Evolutionary conservation across 2,329 filamentous ascomycete genomes (phyloP), one percentile per base, ranked within the genome.

Genomic region (Colletotrichum sp.): DNA sequence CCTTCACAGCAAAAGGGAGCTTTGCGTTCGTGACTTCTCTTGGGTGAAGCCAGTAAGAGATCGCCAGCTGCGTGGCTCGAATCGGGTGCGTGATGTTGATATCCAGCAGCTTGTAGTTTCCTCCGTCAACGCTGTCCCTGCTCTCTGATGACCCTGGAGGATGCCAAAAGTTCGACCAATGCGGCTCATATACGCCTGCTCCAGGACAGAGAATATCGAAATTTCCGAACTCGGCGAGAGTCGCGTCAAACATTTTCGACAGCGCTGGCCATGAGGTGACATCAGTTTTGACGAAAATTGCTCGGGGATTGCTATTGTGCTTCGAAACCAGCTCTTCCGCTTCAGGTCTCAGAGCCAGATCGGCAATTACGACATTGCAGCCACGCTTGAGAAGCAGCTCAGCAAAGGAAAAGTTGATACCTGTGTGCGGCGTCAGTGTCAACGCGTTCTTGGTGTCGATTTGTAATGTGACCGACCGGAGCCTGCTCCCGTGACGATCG

Each of bases 111-210:
- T 81, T 80, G 70, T 86, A 88, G 19, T 79, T 80, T 1, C 81
- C 82, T 1, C 77, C 78, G 0, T 83, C 81, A 1, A 75, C 11
- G 6, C 72, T 79, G 62, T 87, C 85, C 2, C 76, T 80, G 72
- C 83, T 84, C 65, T 82, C 81, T 0, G 78, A 19, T 0, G 84
- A 83, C 1, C 85, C 86, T 0, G 86, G 86, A 3, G 86, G 85
- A 39, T 83, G 82, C 86, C 86, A 87, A 67, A 87, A 87, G 79
- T 79, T 84, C 16, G 85, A 85, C 83, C 82, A 87, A 8, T 80
- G 77, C 78, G 87, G 88, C 75, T 89, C 88, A 66, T 86, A 89
- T 6, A 89, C 81, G 32, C 88, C 88, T 0, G 88, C 88, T 1
- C 87, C 87, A 0, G 88, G 86, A 49, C 86, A 88, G 5, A 89